Evolutionary conservation across 2,329 filamentous ascomycete genomes (phyloP).

Genomic region (Scleromitrula shiraiana): DNA sequence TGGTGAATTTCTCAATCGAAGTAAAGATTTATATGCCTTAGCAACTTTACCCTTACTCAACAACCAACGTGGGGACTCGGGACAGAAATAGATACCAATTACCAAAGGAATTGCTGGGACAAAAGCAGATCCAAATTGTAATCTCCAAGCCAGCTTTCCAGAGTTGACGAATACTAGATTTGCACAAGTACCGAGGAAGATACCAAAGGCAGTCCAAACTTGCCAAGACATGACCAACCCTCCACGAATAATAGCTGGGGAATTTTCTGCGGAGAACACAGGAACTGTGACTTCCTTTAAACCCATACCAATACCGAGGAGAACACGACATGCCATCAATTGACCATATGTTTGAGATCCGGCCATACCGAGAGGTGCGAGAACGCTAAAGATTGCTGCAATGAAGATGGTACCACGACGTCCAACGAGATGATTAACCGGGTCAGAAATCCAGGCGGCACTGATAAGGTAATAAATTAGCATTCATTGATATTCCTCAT

Average conservation of each 20-base stretch:
- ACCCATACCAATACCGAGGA: conserved; percentile 56
- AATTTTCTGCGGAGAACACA: conserved; percentile 47
- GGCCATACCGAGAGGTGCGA: conserved; percentile 53
- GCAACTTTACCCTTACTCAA: conserved; percentile 51
- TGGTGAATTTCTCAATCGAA: conserved; percentile 47
- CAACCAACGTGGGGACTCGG: conserved; percentile 58
- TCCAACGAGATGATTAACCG: conserved; percentile 49
- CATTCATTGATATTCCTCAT: no score
- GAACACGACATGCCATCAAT: conserved; percentile 46
- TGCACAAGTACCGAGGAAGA: conserved; percentile 58
- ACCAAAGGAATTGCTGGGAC: conserved; percentile 56
- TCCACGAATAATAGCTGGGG: conserved; percentile 44
- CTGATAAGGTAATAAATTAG: not conserved
- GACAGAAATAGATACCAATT: conserved; percentile 50
- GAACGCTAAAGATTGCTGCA: conserved; percentile 52
- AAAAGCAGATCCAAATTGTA: conserved; percentile 57
- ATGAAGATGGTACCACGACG: conserved; percentile 59
- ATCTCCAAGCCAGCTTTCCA: conserved; percentile 52
- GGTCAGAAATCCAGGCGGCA: conserved; percentile 53
- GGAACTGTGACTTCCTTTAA: conserved; percentile 43
- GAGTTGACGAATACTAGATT: conserved; percentile 56
- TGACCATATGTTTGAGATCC: conserved; percentile 51
- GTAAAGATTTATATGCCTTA: conserved; percentile 49
- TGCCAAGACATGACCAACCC: conserved; percentile 47
- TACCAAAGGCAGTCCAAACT: conserved; percentile 51